Base-by-base conservation (phyloP, 306 rosid species). In the Lagenaria siceraria region DNA sequence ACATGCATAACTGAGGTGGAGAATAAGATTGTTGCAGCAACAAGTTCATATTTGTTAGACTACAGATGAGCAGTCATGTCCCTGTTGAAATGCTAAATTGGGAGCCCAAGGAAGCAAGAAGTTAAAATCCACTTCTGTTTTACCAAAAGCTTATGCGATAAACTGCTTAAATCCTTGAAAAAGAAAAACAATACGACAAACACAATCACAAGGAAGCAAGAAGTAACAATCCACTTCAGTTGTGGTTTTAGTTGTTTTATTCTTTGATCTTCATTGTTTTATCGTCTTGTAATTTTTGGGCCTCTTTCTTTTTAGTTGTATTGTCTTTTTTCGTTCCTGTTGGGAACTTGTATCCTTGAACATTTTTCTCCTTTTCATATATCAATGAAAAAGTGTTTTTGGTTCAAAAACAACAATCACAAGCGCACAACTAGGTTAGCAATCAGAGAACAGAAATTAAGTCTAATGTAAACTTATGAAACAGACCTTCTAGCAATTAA, bases 401-500 rank as follows among this genome's bases (percentile, higher is more conserved):
- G 52, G 1, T 46, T 46, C 17, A 46, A 46, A 46, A 46, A 46
- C 49, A 42, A 43, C 49, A 43, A 43, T 19, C 72, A 64, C 72
- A 64, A 35, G 25, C 2, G 27, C 49, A 36, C 72, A 64, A 35
- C 12, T 64, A 17, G 4, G 25, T 64, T 1, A 49, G 72, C 27
- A 3, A 72, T 33, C 70, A 15, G 27, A 29, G 59, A 25, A 73
- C 15, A 51, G 6, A 49, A 12, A 18, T 9, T 68, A 13, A 4
- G 48, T 72, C 59, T 1, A 64, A 35, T 17, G 36, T n/a, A 17
- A 54, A 75, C 24, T 12, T 42, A 52, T 36, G 75, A 79, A 77
- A 21, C 84, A 70, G 51, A 95, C 99, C 96, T 92, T 74, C 76
- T 85, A 42, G 96, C 83, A 78, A 95, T 82, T 48, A 68, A 65